Evolutionary conservation across 106 monocot genomes (phyloP).

Genomic region (Dactylorhiza incarnata): DNA sequence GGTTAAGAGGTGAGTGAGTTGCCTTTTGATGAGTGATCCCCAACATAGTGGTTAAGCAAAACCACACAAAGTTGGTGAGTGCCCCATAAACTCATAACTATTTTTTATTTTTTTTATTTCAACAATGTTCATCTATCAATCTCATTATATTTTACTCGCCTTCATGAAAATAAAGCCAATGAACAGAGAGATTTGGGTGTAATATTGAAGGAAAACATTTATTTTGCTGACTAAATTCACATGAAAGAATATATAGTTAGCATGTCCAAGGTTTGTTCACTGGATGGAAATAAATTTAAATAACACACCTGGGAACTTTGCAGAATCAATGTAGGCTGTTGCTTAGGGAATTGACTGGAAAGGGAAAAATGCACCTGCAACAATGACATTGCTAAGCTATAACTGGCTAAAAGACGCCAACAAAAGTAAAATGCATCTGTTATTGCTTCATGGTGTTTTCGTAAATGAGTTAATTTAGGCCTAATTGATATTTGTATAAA

Average conservation of each 20-base stretch:
- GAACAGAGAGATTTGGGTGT: background rate
- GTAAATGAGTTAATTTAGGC: background rate
- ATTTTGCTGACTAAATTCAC: background rate
- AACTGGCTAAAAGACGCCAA: background rate
- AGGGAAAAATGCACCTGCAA: conserved; percentile 78
- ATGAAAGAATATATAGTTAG: conserved; percentile 2
- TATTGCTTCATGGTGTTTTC: background rate
- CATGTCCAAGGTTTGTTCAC: background rate
- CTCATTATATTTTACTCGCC: too few relatives aligned
- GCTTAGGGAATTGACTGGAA: conserved; percentile 75
- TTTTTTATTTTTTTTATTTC: too few relatives aligned
- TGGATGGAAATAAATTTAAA: conserved; percentile 4
- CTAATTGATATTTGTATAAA: background rate
- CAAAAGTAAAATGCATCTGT: background rate
- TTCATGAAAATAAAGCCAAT: background rate
- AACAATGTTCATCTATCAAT: too few relatives aligned
- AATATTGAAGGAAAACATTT: background rate
- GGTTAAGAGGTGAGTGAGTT: too few relatives aligned
- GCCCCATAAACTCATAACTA: too few relatives aligned
- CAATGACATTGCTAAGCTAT: background rate
- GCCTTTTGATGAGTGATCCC: too few relatives aligned
- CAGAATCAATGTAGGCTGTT: conserved; percentile 66
- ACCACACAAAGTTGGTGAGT: too few relatives aligned
- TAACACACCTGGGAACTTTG: conserved; percentile 69
- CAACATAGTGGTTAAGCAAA: too few relatives aligned